phyloP scores from a whole-genome alignment of 2,329 filamentous ascomycete species.

The Didymella lethalis region DNA sequence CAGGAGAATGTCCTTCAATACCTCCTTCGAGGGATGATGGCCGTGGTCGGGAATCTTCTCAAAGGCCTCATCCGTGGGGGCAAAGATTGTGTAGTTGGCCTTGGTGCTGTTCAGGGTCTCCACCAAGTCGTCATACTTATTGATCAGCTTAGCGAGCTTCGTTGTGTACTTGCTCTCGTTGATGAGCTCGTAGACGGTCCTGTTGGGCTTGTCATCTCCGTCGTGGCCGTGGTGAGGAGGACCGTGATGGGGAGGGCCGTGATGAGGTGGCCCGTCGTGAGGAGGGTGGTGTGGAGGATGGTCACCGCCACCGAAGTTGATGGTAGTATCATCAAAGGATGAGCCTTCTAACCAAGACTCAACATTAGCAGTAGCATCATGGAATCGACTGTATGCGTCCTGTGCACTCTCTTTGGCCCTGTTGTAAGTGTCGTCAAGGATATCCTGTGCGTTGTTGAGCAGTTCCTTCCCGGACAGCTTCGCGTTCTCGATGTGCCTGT shows the following conservation, averaged over 20 bases:
- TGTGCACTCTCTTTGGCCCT: slow-evolving; percentile 50
- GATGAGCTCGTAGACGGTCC: slow-evolving; percentile 83
- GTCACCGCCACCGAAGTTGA: slow-evolving; percentile 47
- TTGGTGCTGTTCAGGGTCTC: slow-evolving; percentile 76
- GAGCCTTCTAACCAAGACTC: slow-evolving; percentile 57
- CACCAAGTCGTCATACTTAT: slow-evolving; percentile 75
- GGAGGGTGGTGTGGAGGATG: slow-evolving; percentile 40
- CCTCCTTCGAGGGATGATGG: slow-evolving; percentile 72
- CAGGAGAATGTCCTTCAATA: slow-evolving; percentile 71
- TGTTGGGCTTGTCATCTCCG: slow-evolving; percentile 60
- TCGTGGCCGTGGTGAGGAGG: slow-evolving; percentile 52
- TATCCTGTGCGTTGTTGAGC: slow-evolving; percentile 47
- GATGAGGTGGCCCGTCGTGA: slow-evolving; percentile 25
- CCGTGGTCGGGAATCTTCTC: slow-evolving; percentile 66
- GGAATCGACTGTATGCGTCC: slow-evolving; percentile 51
- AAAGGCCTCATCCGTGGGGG: slow-evolving; percentile 80
- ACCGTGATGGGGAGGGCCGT: slow-evolving; percentile 34
- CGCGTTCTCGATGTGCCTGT: slow-evolving; percentile 27
- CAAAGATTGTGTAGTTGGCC: slow-evolving; percentile 81
- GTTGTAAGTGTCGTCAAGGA: slow-evolving; percentile 55
- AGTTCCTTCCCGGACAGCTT: slow-evolving; percentile 16
- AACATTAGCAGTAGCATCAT: slow-evolving; percentile 56
- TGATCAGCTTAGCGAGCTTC: slow-evolving; percentile 77
- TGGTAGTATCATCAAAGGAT: slow-evolving; percentile 45
- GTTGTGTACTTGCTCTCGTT: slow-evolving; percentile 77